A percentile compares a stretch with the other conserved stretches of the same genome.
Evolutionary conservation across 2,329 filamentous ascomycete genomes (phyloP).

Genomic region (Sporothrix pallida): DNA sequence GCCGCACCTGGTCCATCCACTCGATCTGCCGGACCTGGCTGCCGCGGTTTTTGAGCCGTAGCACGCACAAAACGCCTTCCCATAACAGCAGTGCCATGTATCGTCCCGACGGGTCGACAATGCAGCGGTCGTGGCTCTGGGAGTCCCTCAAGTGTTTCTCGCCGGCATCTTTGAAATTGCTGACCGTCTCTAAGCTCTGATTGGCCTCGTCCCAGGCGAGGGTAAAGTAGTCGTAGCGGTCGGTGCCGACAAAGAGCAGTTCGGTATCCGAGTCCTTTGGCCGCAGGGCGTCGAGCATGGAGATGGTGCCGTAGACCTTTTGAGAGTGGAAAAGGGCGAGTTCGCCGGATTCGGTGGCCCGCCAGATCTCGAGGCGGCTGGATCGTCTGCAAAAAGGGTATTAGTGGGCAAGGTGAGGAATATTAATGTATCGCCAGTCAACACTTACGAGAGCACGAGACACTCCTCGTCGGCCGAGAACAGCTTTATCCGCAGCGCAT

Average conservation of each 20-base stretch:
- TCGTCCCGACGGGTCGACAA: constrained; percentile 78
- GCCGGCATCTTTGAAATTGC: constrained; percentile 58
- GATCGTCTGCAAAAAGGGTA: constrained; percentile 66
- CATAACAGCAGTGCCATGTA: constrained; percentile 65
- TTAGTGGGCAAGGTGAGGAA: constrained; percentile 42
- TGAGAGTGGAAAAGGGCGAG: constrained; percentile 70
- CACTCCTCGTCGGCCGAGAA: constrained; percentile 76
- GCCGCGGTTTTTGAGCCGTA: constrained; percentile 57
- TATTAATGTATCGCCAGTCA: constrained; percentile 13
- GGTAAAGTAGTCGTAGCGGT: constrained; percentile 89
- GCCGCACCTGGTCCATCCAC: constrained; percentile 60
- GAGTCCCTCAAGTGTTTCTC: constrained; percentile 73
- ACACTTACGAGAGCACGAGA: constrained; percentile 80
- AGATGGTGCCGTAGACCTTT: constrained; percentile 82
- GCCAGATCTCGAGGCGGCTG: constrained; percentile 86
- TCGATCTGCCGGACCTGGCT: constrained; percentile 53
- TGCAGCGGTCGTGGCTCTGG: constrained; percentile 80
- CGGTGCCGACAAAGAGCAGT: constrained; percentile 89
- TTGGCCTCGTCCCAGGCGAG: constrained; percentile 75
- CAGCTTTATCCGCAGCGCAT: constrained; percentile 82
- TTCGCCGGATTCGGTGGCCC: constrained; percentile 67
- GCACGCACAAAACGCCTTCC: constrained; percentile 64
- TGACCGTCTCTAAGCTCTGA: constrained; percentile 57
- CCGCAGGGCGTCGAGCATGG: constrained; percentile 80
- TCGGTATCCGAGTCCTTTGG: constrained; percentile 77